phyloP scores from a whole-genome alignment of 164 flowering plant species.

The Dillenia turbinata region DNA sequence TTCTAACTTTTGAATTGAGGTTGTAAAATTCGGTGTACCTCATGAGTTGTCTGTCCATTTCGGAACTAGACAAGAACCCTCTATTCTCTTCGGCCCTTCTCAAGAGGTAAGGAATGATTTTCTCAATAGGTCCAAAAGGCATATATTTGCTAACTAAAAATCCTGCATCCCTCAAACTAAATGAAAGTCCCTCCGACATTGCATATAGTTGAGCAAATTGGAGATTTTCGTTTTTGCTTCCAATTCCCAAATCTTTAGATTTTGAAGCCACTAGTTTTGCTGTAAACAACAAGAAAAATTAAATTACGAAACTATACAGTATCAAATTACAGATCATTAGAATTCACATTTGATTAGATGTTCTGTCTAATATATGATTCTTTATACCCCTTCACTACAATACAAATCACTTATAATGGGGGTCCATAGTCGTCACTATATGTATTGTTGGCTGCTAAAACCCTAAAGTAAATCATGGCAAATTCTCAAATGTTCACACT shows the following conservation, averaged over 20 bases:
- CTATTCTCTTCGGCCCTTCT: slow-evolving; percentile 94
- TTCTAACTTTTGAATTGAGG: not conserved
- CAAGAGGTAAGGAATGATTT: slow-evolving; percentile 76
- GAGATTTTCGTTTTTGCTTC: slow-evolving; percentile 43
- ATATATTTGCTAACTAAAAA: slow-evolving; percentile 88
- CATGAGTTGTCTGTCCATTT: slow-evolving; percentile 63
- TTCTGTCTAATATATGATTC: too few species aligned
- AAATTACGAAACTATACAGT: not conserved
- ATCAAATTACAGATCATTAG: too few species aligned
- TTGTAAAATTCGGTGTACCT: slow-evolving; percentile 29
- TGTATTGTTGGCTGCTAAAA: too few species aligned
- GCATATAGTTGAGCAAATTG: slow-evolving; percentile 95
- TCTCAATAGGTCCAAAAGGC: slow-evolving; percentile 83
- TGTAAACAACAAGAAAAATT: slow-evolving; percentile 8
- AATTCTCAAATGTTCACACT: too few species aligned
- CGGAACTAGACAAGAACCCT: slow-evolving; percentile 64
- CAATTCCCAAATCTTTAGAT: slow-evolving; percentile 60
- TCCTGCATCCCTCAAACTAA: slow-evolving; percentile 72
- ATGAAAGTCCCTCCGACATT: slow-evolving; percentile 83
- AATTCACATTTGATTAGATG: too few species aligned
- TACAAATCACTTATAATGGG: too few species aligned
- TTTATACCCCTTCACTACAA: too few species aligned
- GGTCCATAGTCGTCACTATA: too few species aligned
- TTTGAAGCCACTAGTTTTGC: slow-evolving; percentile 62
- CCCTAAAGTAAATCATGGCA: too few species aligned